Conservation (phyloP, 768 basidiomycete species). For the Auriscalpium vulgare region DNA sequence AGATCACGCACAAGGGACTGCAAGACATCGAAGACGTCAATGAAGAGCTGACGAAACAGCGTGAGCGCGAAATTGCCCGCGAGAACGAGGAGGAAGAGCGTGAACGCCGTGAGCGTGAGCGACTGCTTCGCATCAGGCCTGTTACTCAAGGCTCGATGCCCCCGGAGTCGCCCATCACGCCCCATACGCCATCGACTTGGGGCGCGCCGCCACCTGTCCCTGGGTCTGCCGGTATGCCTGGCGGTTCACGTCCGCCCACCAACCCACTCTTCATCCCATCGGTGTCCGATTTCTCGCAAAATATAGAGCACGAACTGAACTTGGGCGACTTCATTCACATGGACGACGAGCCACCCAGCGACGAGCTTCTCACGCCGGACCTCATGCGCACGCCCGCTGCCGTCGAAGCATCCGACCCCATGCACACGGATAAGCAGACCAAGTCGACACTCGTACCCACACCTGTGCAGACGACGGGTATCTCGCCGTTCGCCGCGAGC, state of each 20-base stretch:
- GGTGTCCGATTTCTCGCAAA: slow-evolving; percentile 29
- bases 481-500: slow-evolving; percentile 27
- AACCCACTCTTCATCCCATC: slow-evolving; percentile 31
- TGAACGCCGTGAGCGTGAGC: slow-evolving; percentile 63
- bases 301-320: slow-evolving; percentile 11
- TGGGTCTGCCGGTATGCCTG: slow-evolving; percentile 26
- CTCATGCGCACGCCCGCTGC: not conserved
- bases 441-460: slow-evolving; percentile 8
- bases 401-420: not conserved
- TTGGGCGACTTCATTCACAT: slow-evolving; percentile 16
- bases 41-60: slow-evolving; percentile 27
- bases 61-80: slow-evolving; percentile 45
- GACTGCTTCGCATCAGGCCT: slow-evolving; percentile 46
- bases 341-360: slow-evolving; percentile 15
- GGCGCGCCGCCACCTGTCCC: slow-evolving; percentile 55
- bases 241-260: slow-evolving; percentile 18
- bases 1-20: slow-evolving; percentile 89
- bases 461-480: slow-evolving; percentile 19
- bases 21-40: slow-evolving; percentile 82
- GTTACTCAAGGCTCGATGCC: slow-evolving; percentile 42
- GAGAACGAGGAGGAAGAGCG: slow-evolving; percentile 53
- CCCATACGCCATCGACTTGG: slow-evolving; percentile 37
- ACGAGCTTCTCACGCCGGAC: not conserved
- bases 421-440: not conserved
- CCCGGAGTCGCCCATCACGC: slow-evolving; percentile 60